Conservation (phyloP, 2,329 filamentous ascomycete genomes). For the Pseudogymnoascus sp. region DNA sequence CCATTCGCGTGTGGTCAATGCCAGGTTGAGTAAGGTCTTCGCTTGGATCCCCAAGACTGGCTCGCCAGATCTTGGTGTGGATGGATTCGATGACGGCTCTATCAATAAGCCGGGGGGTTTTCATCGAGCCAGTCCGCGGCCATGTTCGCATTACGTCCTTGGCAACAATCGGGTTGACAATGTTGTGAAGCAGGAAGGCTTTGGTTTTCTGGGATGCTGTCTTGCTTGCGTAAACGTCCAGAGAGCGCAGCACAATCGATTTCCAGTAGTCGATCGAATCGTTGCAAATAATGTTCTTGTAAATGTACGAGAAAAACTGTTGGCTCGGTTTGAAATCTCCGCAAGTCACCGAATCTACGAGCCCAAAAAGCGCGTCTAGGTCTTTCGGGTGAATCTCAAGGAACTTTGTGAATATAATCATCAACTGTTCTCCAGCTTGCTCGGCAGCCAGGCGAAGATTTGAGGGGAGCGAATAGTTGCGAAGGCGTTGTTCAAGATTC, state of each 20-base stretch:
- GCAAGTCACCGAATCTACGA: constrained; percentile 77
- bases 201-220: constrained; percentile 81
- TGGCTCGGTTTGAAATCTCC: constrained; percentile 76
- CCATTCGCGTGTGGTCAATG: constrained; percentile 93
- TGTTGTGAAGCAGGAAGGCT: constrained; percentile 81
- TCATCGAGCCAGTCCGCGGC: constrained; percentile 46
- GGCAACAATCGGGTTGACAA: constrained; percentile 92
- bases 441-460: constrained; percentile 75
- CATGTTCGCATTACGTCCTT: constrained; percentile 91
- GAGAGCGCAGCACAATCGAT: constrained; percentile 71
- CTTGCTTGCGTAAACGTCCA: constrained; percentile 79
- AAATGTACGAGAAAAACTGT: constrained; percentile 73
- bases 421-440: constrained; percentile 82
- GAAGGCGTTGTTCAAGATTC: constrained; percentile 69
- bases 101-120: constrained; percentile 71
- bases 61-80: constrained; percentile 89
- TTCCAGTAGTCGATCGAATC: constrained; percentile 83
- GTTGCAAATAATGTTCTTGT: constrained; percentile 73
- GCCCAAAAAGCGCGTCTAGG: constrained; percentile 73
- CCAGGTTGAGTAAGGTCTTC: constrained; percentile 80
- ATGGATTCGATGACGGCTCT: constrained; percentile 81
- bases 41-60: constrained; percentile 70
- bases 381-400: constrained; percentile 68
- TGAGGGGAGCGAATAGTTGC: constrained; percentile 60
- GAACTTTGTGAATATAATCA: constrained; percentile 76